Base-by-base conservation (phyloP, 2,329 filamentous ascomycete genomes). In the Fusarium neocosmosporiellum region DNA sequence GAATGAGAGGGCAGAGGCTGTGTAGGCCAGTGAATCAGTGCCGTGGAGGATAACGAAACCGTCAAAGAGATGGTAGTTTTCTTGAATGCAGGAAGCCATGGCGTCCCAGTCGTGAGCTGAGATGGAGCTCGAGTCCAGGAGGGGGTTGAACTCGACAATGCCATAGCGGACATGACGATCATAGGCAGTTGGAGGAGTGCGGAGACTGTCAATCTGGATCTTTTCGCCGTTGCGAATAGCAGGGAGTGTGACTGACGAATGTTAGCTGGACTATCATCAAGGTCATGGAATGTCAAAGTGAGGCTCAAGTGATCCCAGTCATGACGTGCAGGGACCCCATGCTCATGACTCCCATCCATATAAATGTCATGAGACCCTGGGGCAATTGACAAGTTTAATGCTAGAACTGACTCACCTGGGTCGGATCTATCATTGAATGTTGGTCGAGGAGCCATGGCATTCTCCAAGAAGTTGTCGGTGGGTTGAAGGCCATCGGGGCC, bases 31-130 rank as follows among this genome's bases (percentile, higher is more conserved):
- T 50, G 94, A 97, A 82, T 98, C 95, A 8, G 95, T 98, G 69
- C 95, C 95, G 81, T 98, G 95, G 36, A 97, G 90, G 43, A 98
- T 91, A 24, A 98, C 94, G 79, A 98, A 98, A 22, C 93, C 94
- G 80, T 98, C 95, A 78, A 95, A 98, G 0, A 94, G 88, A 71
- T 92, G 91, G 81, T 98, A 98, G 82, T 98, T 98, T 72, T 92
- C 90, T 75, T 90, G 88, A 74, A 98, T 90, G n/a, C 92, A 90
- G 59, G 87, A 84, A 1, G 95, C 94, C 79, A 98, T 96, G 79
- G 94, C 89, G 13, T 93, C 91, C 95, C 94, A 98, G 66, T 94
- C 94, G 48, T 89, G 88, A 20, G 94, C 93, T 69, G 95, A 93
- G 81, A 98, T 97, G 63, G 94, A 96, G 80, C 93, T 96, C 70